Base-by-base conservation (phyloP, 768 basidiomycete genomes). In the Leccinum boreale region DNA sequence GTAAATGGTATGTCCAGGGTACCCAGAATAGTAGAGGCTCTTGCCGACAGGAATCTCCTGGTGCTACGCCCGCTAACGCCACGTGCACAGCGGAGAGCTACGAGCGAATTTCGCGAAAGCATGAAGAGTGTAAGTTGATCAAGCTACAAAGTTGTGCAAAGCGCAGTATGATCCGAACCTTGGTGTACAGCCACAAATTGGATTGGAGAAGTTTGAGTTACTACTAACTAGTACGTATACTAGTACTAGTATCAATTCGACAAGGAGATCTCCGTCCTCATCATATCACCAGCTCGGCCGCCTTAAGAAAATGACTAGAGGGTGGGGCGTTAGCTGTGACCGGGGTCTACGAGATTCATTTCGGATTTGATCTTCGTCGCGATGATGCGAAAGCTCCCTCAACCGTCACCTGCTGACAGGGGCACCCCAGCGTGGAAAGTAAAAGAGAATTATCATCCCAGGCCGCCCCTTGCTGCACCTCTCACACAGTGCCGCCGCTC, bases 11-110 rank as follows among this genome's bases (percentile, higher is more conserved):
- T 83, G 62, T 84, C 85, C 52, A 92, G 70, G 1, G 85, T 78
- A 36, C 80, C 77, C 61, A 94, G 79, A 54, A 94, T 75, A 47
- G 74, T 73, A 7, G 91, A 83, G 3, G 90, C 92, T 61, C 92
- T 80, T 56, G 78, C 80, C 7, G 91, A 94, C 68, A 91, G 70
- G 2, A n/a, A 44, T 11, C 42, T 44, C 5, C 39, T 39, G 39
- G n/a, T 39, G n/a, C 39, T n/a, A 39, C n/a, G 17, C n/a, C 42
- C 48, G 35, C 49, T 52, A 31, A 76, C 60, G 45, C 74, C 49
- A 45, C 31, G 62, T 15, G 52, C 58, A 24, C 36, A 48, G 45
- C 58, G 61, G 19, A 68, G 53, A 31, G 61, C 55, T 0, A 23
- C 23, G 24, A 66, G 6, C 15, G 58, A 17, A 24, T 56, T 65